Percentiles rank a stretch among this genome's conserved stretches.
phyloP scores from a whole-genome alignment of 495 filamentous ascomycete species.

The Xylaria cubensis region DNA sequence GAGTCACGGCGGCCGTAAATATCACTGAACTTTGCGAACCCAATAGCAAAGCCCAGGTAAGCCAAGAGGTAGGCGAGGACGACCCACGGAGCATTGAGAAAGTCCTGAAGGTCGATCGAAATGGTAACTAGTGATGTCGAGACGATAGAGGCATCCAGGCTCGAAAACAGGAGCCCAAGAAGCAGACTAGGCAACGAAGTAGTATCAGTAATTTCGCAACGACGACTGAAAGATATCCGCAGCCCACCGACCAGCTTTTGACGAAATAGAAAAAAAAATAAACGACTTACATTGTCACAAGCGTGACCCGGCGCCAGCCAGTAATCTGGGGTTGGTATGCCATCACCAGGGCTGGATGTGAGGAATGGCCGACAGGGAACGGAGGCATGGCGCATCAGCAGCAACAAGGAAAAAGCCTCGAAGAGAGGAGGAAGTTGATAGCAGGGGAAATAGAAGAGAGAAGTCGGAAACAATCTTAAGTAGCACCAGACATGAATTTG shows the following conservation, averaged over 20 bases:
- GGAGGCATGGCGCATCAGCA: neutral
- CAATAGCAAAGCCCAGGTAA: slow-evolving; percentile 65
- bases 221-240: neutral
- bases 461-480: neutral
- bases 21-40: slow-evolving; percentile 66
- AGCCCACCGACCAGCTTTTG: neutral
- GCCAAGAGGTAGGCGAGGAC: slow-evolving; percentile 66
- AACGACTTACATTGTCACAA: slow-evolving; percentile 35
- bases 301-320: slow-evolving; percentile 33
- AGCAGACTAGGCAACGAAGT: slow-evolving; percentile 49
- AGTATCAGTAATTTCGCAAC: slow-evolving; percentile 24
- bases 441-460: neutral
- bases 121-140: slow-evolving; percentile 68
- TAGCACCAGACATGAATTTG: neutral
- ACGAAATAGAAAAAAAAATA: neutral
- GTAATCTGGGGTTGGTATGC: slow-evolving; percentile 25
- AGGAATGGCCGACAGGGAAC: neutral
- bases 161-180: slow-evolving; percentile 64
- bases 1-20: slow-evolving; percentile 62
- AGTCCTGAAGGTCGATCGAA: slow-evolving; percentile 59
- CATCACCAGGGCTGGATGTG: slow-evolving; percentile 26
- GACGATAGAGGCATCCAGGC: slow-evolving; percentile 68
- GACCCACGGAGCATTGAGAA: slow-evolving; percentile 63
- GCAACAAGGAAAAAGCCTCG: neutral
- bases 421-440: neutral